These are phyloP conservation scores for Purpureocillium lavendulum DNA, from an alignment of 2,329 filamentous ascomycete species.

Conservation along the genomic window DNA sequence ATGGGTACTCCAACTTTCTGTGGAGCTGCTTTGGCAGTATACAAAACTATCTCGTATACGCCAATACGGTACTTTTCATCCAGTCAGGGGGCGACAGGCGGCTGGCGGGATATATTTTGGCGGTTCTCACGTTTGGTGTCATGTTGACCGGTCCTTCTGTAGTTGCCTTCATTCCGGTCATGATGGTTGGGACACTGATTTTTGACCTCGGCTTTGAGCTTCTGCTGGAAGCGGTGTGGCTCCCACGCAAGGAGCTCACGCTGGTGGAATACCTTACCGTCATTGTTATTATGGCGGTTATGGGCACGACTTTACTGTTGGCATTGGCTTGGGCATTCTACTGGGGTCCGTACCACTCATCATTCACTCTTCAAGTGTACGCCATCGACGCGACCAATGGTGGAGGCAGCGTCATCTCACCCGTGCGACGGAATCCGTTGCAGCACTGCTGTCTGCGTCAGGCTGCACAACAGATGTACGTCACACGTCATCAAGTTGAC, in stretches of 20 bases:
- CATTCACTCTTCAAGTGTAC: constrained; percentile 84
- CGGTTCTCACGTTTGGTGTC: constrained; percentile 68
- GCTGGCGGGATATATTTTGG: constrained; percentile 78
- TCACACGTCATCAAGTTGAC: constrained; percentile 90
- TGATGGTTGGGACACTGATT: constrained; percentile 93
- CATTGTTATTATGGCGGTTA: constrained; percentile 81
- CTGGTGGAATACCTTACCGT: constrained; percentile 84
- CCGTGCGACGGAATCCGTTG: constrained; percentile 81
- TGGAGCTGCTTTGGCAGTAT: constrained; percentile 86
- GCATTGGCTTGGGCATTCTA: constrained; percentile 85
- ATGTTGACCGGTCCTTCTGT: constrained; percentile 79
- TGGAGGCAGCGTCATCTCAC: constrained; percentile 82
- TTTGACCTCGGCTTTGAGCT: constrained; percentile 93
- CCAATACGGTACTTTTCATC: constrained; percentile 96
- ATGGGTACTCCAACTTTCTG: constrained; percentile 89
- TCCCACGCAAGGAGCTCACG: constrained; percentile 82
- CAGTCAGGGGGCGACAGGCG: constrained; percentile 82
- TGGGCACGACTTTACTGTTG: constrained; percentile 95
- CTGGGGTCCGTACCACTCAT: constrained; percentile 87
- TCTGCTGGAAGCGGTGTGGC: constrained; percentile 77
- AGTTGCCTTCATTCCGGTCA: constrained; percentile 91
- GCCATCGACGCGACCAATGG: constrained; percentile 87
- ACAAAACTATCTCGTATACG: constrained; percentile 94
- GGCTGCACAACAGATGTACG: constrained; percentile 82
- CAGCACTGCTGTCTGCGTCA: constrained; percentile 81